Evolutionary conservation across 768 basidiomycete genomes (phyloP), one percentile per base, ranked within the genome.

Genomic region (Chalciporus sphaerocephalus): DNA sequence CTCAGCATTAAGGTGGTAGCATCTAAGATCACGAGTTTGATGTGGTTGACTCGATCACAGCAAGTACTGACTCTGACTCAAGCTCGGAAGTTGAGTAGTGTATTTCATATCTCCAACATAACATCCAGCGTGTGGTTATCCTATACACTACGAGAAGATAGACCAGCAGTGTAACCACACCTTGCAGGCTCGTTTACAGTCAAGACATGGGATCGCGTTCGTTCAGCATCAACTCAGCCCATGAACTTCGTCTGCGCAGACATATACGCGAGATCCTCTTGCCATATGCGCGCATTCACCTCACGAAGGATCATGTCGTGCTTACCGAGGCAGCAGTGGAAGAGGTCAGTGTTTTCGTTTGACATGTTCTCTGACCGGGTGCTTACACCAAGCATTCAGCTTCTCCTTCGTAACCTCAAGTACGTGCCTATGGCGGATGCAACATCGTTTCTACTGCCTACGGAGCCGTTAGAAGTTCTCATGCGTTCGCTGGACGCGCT

Each of bases 181-280:
- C 30, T 32, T n/a, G 30, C 30, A 32, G n/a, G 13, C n/a, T 32
- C 30, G n/a, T 5, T n/a, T 30, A 12, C 13, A 15, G 28, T 30
- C 25, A 25, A 37, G 25, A 1, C 6, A 59, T 61, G 59, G 52
- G 55, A 38, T 38, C 47, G 8, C 43, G 17, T 15, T 42, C 47
- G 20, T 61, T 52, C 51, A 42, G n/a, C 41, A 42, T 57, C 47
- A 34, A 60, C 30, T 46, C 55, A 9, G 21, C 47, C 37, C 44
- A 28, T 16, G 60, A 63, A 20, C 48, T 58, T 40, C 61, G 53
- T 47, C 42, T 61, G 51, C 60, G 58, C 27, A 51, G 51, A 37
- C 83, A 84, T 55, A 76, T 86, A 46, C 77, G 72, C 32, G 62
- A 72, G 27, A 60, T 83, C 22, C 69, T 86, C 22, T 64, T 77